Evolutionary conservation across 768 basidiomycete species (phyloP), one percentile per base, ranked within the genome.

Genomic region (Pleurotus tuber-regium): DNA sequence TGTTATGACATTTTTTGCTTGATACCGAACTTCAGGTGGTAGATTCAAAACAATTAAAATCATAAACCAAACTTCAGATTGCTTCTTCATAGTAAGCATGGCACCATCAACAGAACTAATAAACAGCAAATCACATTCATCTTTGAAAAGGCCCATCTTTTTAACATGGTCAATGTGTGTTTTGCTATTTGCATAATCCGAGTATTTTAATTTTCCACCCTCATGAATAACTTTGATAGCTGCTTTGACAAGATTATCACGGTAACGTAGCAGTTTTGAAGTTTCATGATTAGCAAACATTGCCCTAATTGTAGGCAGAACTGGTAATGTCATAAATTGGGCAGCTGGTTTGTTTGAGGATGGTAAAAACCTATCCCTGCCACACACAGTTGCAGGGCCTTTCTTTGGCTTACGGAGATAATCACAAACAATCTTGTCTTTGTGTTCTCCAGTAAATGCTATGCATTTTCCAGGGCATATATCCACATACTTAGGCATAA

Each of bases 11-110:
- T 62, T 52, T 8, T 39, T 25, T 9, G 60, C 36, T 21, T 57
- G 42, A 40, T 62, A 62, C 2, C 58, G 61, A 5, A 67, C 36
- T 23, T 55, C 54, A 25, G 56, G 26, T 12, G 63, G 61, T 5
- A 65, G 35, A 31, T 62, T 64, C 21, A 65, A 53, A 5, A 65
- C 21, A 7, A 61, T 55, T 2, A 64, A 12, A 30, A 61, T 56
- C 3, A 63, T 14, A 21, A 67, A 40, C 63, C 59, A 66, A 2
- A 57, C 60, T 38, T 65, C 59, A 10, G 63, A 66, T 35, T 66
- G 63, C 42, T 68, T 68, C 43, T 68, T 68, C 59, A 67, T 59
- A 24, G 66, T 67, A 18, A 68, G 52, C 50, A 67, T 65, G 3
- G 67, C 67, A 2, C 65, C 65, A 60, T 66, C 63, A 4, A 54